Base-by-base conservation (phyloP, 148 eudicot genomes). In the Agrostemma githago region DNA sequence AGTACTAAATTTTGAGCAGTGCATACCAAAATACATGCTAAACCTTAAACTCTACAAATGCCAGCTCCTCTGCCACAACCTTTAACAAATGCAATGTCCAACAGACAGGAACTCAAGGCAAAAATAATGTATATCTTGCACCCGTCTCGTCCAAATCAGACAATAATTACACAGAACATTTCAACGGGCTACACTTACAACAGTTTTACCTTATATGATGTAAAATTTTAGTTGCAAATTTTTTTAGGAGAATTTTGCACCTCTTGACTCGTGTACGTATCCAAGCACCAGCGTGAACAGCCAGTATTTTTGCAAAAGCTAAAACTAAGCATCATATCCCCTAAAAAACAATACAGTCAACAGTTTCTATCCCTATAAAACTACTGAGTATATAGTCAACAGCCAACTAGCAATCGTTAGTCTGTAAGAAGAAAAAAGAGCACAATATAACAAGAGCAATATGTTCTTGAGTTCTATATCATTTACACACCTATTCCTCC, bases 241-340 rank as follows among this genome's bases (percentile, higher is more conserved):
- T 63, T 26, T 37, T 9, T 5, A 38, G 34, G 42, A 4, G n/a
- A 66, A 66, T 26, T 66, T 41, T 15, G 43, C 42, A 11, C 6
- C n/a, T 11, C 43, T 37, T 26, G 34, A 26, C 34, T 26, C 34
- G 34, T 26, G 34, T 12, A 34, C 12, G 63, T 60, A 19, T 60
- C 34, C 63, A 62, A 66, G 48, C 53, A 66, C 70, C 48, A 2
- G 43, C 43, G 42, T 8, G 42, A 2, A 65, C 11, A 65, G 44
- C 68, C 38, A n/a, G 68, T 20, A 39, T 5, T 14, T 15, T 16
- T 19, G 53, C 41, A 64, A 8, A 67, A 41, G 51, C 70, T 67
- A 43, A 67, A n/a, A 43, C 17, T 42, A 42, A 17, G 70, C 70
- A 67, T 67, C 70, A 41, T 53, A 41, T 67, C 26, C 34, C 70